Evolutionary conservation across 768 basidiomycete genomes (phyloP).

Genomic region (Leccinum sublutescens): DNA sequence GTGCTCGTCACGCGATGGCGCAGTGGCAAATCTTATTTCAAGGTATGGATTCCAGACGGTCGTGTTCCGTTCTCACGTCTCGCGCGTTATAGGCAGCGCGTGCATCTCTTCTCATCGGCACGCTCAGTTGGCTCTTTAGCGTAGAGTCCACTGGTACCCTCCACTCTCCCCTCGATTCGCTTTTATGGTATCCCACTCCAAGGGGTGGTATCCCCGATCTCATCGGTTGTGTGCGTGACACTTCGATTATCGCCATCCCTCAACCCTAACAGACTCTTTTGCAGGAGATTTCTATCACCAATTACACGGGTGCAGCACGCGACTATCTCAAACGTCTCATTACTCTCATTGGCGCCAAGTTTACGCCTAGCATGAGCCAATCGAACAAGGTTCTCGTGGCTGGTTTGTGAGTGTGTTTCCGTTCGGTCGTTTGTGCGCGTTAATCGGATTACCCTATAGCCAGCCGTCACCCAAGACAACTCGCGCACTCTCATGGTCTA

Average conservation of each 20-base stretch:
- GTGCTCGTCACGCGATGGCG: conserved; percentile 71
- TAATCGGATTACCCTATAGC: conserved; percentile 20
- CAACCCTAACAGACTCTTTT: background rate
- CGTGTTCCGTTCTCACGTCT: background rate
- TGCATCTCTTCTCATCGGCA: conserved; percentile 52
- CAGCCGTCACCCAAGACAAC: conserved; percentile 55
- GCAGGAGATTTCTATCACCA: conserved; percentile 81
- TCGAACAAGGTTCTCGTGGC: conserved; percentile 81
- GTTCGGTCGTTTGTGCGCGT: background rate
- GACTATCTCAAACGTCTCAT: conserved; percentile 90
- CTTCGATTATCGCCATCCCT: background rate
- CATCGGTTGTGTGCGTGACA: conserved; percentile 51
- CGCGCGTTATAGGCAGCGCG: conserved; percentile 50
- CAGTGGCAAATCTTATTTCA: conserved; percentile 65
- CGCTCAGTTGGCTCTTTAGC: conserved; percentile 80
- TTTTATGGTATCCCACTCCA: conserved; percentile 85
- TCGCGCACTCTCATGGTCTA: conserved; percentile 76
- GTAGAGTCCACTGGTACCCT: conserved; percentile 63
- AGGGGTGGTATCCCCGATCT: conserved; percentile 59
- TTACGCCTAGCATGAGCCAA: conserved; percentile 79
- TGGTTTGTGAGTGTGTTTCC: conserved; percentile 59
- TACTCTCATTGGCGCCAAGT: conserved; percentile 68
- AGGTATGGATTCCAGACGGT: conserved; percentile 41
- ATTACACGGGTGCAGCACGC: conserved; percentile 82
- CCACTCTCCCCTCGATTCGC: conserved; percentile 64